Evolutionary conservation across 1,284 basidiomycete genomes (phyloP).

Genomic region (Ustilago cynodontis): DNA sequence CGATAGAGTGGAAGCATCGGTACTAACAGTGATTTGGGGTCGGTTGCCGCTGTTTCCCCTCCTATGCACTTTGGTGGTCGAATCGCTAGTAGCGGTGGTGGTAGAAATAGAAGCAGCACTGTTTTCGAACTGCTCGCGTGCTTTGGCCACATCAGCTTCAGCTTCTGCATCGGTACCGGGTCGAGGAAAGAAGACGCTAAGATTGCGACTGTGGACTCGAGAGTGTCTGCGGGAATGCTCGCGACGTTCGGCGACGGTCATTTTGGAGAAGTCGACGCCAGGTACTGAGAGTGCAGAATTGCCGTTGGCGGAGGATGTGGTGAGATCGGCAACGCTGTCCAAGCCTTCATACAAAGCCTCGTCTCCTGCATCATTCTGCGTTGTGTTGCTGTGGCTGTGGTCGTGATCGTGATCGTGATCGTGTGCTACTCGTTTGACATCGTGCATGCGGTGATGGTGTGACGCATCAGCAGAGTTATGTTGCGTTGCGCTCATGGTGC

Average conservation of each 20-base stretch:
- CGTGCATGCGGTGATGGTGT: not conserved
- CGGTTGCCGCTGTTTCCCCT: constrained; percentile 41
- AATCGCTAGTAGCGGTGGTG: not conserved
- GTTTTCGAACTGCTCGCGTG: constrained; percentile 36
- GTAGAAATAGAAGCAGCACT: constrained; percentile 3
- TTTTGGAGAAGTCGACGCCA: constrained; percentile 38
- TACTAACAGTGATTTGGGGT: constrained; percentile 55
- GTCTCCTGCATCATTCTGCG: constrained; percentile 19
- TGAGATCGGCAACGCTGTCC: constrained; percentile 44
- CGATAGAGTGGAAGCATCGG: constrained; percentile 39
- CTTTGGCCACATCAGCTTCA: constrained; percentile 49
- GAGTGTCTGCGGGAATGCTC: constrained; percentile 66
- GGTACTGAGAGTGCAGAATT: not conserved
- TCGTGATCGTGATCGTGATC: not conserved
- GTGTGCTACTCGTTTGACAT: not conserved
- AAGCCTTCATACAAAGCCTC: constrained; percentile 43
- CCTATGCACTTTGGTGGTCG: constrained; percentile 30
- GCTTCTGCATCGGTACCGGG: constrained; percentile 65
- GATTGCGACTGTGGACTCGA: constrained; percentile 62
- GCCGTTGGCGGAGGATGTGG: constrained; percentile 5
- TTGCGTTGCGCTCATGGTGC: constrained; percentile 10
- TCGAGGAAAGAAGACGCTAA: constrained; percentile 67
- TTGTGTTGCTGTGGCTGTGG: not conserved
- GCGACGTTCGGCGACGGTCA: constrained; percentile 60
- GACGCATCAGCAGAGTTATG: constrained; percentile 1